Evolutionary conservation across 2,329 filamentous ascomycete species (phyloP).

Genomic region (Drechmeria coniospora): DNA sequence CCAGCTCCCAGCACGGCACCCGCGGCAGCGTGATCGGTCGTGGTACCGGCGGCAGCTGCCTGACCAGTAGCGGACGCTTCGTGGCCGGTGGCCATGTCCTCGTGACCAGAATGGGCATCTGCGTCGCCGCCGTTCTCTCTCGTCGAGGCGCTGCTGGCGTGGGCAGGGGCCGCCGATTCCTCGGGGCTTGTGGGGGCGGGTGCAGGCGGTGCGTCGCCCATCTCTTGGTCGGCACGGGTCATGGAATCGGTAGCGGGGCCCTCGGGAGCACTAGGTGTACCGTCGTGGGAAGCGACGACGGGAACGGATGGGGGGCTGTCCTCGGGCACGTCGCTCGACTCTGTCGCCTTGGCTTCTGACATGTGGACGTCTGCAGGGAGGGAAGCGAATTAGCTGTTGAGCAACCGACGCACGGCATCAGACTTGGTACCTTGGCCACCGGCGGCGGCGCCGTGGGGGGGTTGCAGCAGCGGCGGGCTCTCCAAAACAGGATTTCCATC

Average conservation of each 20-base stretch:
- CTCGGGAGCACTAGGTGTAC: slow-evolving; percentile 53
- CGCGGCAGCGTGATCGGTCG: background rate
- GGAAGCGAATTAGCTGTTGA: slow-evolving; percentile 1
- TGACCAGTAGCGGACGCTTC: too few relatives aligned
- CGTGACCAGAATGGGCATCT: too few relatives aligned
- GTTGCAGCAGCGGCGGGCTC: slow-evolving; percentile 37
- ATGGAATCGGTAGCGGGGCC: slow-evolving; percentile 41
- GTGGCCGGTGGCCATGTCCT: too few relatives aligned
- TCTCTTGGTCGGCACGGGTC: slow-evolving; percentile 60
- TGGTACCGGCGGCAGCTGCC: too few relatives aligned
- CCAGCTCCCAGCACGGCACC: background rate
- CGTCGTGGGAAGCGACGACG: slow-evolving; percentile 39
- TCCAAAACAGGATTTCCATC: slow-evolving; percentile 39
- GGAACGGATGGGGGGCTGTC: slow-evolving; percentile 45
- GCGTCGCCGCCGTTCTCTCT: too few relatives aligned
- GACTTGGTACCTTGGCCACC: slow-evolving; percentile 29
- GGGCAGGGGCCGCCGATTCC: slow-evolving; percentile 25
- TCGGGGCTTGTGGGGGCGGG: too few relatives aligned
- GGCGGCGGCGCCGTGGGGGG: slow-evolving; percentile 22
- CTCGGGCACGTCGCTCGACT: slow-evolving; percentile 41
- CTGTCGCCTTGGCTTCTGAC: slow-evolving; percentile 32
- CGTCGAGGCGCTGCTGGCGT: slow-evolving; percentile 27
- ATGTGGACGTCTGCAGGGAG: slow-evolving; percentile 43
- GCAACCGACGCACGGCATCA: too few relatives aligned
- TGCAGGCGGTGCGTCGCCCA: slow-evolving; percentile 51